Evolutionary conservation across 1,284 basidiomycete species (phyloP), one percentile per base, ranked within the genome.

Genomic region (Ceratobasidium sp.): DNA sequence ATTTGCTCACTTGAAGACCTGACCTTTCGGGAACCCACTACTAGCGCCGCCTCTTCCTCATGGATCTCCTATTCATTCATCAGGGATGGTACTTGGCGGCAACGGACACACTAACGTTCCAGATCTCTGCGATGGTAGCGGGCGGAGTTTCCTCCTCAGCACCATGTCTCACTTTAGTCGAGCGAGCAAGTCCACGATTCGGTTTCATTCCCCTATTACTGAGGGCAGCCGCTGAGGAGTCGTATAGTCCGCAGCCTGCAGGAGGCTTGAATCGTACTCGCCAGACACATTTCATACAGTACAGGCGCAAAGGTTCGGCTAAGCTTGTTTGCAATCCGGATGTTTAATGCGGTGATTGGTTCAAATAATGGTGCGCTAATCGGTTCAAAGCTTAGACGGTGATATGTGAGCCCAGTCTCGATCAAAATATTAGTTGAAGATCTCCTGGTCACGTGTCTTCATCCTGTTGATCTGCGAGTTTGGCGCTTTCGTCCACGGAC

Each of bases 241-340:
- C 38, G 53, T 32, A 20, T 10, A 22, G 15, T 3, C 27, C 25
- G 22, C 27, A 4, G 5, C 17, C 10, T 3, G 47, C 43, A 49
- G 20, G 25, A 32, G 47, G 35, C n/a, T 42, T 69, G 47, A 60
- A 29, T 13, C 47, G 56, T 43, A 31, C 27, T 34, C 47, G 56
- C 29, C 29, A 52, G 49, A 27, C 56, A 32, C 56, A 69, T 62
- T 49, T 69, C 68, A 55, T 69, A 27, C 27, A 22, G 54, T 22
- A 68, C n/a, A n/a, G n/a, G n/a, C n/a, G n/a, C n/a, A n/a, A n/a
- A n/a, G n/a, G n/a, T n/a, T n/a, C n/a, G n/a, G n/a, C n/a, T n/a
- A n/a, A n/a, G n/a, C n/a, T n/a, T n/a, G n/a, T n/a, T n/a, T n/a
- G n/a, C n/a, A n/a, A n/a, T n/a, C n/a, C n/a, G n/a, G n/a, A n/a